A percentile compares a stretch with the other conserved stretches of the same genome.
Conservation (phyloP, 2,329 filamentous ascomycete species). For the Penicillium palitans region DNA sequence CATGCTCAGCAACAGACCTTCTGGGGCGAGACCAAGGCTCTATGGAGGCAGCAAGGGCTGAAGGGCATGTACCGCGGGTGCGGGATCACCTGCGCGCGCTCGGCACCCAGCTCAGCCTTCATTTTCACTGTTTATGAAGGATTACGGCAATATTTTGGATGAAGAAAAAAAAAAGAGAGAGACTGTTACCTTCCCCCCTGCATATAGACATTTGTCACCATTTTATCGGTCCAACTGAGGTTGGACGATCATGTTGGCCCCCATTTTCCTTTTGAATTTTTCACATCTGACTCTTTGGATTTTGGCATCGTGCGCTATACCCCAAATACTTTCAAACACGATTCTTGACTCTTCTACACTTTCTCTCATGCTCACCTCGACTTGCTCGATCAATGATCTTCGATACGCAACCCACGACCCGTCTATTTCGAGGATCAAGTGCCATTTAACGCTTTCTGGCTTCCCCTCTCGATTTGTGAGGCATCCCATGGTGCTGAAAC, state of each 20-base stretch:
- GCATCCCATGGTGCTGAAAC: not conserved
- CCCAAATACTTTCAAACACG: constrained; percentile 4
- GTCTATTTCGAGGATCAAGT: not conserved
- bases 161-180: constrained; percentile 4
- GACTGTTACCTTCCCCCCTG: not conserved
- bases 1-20: constrained; percentile 65
- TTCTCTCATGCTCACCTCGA: not conserved
- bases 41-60: constrained; percentile 83
- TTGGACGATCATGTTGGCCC: not conserved
- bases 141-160: constrained; percentile 67
- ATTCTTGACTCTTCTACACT: not conserved
- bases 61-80: constrained; percentile 90
- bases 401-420: not conserved
- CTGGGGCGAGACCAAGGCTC: constrained; percentile 64
- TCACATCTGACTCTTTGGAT: constrained; percentile 1
- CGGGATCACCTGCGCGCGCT: constrained; percentile 84
- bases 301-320: constrained; percentile 13
- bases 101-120: constrained; percentile 93
- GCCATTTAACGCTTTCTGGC: too few relatives aligned
- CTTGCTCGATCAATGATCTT: not conserved
- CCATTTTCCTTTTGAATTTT: not conserved
- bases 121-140: constrained; percentile 96
- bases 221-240: not conserved
- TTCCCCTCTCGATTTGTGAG: not conserved
- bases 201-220: constrained; percentile 13